phyloP scores from a whole-genome alignment of 768 basidiomycete genomes.

The Pleurotus platypus region DNA sequence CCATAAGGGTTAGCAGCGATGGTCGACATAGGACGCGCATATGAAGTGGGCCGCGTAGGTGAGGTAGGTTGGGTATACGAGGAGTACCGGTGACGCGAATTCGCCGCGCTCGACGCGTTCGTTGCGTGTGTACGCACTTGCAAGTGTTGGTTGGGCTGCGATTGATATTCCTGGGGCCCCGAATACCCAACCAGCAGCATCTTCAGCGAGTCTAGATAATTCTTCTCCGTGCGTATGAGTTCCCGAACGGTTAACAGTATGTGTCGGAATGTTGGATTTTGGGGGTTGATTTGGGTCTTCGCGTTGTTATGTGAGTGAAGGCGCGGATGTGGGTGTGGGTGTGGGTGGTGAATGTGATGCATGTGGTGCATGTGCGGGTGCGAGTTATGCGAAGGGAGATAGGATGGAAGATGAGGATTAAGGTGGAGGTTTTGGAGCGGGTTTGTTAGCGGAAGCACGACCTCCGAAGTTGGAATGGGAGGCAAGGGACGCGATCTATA shows the following conservation, averaged over 20 bases:
- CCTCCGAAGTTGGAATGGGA: background rate
- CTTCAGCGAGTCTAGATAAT: slow-evolving; percentile 13
- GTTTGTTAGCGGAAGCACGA: no score
- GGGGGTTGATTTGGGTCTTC: background rate
- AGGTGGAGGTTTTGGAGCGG: no score
- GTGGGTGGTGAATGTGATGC: background rate
- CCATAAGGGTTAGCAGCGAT: background rate
- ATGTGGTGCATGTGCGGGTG: background rate
- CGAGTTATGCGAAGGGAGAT: background rate
- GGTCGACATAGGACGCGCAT: background rate
- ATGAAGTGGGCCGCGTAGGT: background rate
- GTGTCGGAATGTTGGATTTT: slow-evolving; percentile 16
- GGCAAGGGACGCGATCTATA: slow-evolving; percentile 13
- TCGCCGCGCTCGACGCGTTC: no score
- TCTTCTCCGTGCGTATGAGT: slow-evolving; percentile 19
- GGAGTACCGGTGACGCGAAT: no score
- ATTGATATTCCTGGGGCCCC: no score
- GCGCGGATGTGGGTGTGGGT: background rate
- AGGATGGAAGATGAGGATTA: no score
- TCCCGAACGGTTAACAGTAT: slow-evolving; percentile 24
- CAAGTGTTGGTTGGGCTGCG: background rate
- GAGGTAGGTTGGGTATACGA: background rate
- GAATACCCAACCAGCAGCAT: slow-evolving; percentile 6
- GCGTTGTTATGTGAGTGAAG: background rate
- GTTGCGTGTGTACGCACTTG: background rate